Evolutionary conservation across 306 rosid genomes (phyloP), one percentile per base, ranked within the genome.

Genomic region (Rubus idaeus): DNA sequence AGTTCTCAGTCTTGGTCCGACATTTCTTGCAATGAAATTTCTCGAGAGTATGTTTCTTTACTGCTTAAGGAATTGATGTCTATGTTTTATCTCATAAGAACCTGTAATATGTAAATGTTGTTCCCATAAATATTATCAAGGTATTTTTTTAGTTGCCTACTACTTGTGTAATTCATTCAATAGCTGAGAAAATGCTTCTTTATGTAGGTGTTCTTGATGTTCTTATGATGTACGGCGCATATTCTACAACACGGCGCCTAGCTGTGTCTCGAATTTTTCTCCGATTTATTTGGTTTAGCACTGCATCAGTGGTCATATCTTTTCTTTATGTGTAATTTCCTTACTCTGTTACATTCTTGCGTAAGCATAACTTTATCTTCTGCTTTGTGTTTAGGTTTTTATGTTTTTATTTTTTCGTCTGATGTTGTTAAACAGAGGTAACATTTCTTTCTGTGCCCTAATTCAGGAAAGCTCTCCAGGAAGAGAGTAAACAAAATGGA

Each of bases 211-310:
- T 94, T 81, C 86, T 94, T 74, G 98, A 94, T 76, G 82, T 94
- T 81, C 51, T 86, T 61, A 94, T 94, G 98, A 94, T 94, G 98
- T 90, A 87, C 83, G 98, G 98, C 49, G 98, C 98, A 67, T 94
- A 94, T 84, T 79, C 91, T 82, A 94, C 97, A 21, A 79, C 97
- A 12, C 86, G 97, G 64, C 84, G 68, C 41, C 78, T 85, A 35
- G 98, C 98, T 56, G 75, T 94, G 71, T 84, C 95, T 55, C 89
- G 98, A 52, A 91, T 94, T 49, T 90, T 94, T 79, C 88, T 94
- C 49, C 90, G 98, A 80, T 94, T 91, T 81, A 41, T 89, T 74
- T 94, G 97, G 98, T 94, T 94, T 74, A 71, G 93, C 73, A 5
- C 73, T 73, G 79, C 98, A 73, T 94, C 98, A 69, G 93, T 87